These are phyloP conservation scores for Tremella mesenterica DNA, from an alignment of 768 basidiomycete species.

Conservation along the genomic window DNA sequence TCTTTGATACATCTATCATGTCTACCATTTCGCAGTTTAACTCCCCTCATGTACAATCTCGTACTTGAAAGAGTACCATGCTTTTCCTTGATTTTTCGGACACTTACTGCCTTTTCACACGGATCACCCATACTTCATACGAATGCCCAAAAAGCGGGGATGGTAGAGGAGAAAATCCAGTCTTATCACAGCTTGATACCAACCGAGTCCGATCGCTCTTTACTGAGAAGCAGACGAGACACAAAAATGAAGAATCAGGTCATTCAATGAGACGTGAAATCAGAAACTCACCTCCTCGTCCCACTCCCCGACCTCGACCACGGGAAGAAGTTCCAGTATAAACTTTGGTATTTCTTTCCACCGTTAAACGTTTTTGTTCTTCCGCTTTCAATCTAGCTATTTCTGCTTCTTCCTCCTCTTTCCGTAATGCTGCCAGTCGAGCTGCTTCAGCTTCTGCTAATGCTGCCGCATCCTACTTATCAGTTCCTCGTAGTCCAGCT, in stretches of 20 bases:
- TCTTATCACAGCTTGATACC: no score
- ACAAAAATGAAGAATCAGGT: no score
- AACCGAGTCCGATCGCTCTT: no score
- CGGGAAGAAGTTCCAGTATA: no score
- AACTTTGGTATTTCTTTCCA: slow-evolving; percentile 4
- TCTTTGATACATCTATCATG: neutral
- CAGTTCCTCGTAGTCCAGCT: neutral
- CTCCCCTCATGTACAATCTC: neutral
- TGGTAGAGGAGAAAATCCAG: no score
- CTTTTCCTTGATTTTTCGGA: no score
- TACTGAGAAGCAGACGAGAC: no score
- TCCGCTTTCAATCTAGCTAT: slow-evolving; percentile 5
- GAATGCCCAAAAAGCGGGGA: no score
- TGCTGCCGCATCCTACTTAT: slow-evolving; percentile 11
- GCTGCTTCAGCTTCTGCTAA: slow-evolving; percentile 11
- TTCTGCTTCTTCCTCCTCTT: neutral
- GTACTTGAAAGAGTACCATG: neutral
- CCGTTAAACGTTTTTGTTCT: slow-evolving; percentile 1
- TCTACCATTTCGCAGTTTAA: neutral
- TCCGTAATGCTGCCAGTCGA: neutral
- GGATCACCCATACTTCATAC: no score
- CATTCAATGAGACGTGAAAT: no score
- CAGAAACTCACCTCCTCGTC: neutral
- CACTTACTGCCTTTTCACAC: no score
- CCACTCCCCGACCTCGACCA: neutral